Evolutionary conservation across 2,329 filamentous ascomycete genomes (phyloP).

Genomic region (Alternaria rosae): DNA sequence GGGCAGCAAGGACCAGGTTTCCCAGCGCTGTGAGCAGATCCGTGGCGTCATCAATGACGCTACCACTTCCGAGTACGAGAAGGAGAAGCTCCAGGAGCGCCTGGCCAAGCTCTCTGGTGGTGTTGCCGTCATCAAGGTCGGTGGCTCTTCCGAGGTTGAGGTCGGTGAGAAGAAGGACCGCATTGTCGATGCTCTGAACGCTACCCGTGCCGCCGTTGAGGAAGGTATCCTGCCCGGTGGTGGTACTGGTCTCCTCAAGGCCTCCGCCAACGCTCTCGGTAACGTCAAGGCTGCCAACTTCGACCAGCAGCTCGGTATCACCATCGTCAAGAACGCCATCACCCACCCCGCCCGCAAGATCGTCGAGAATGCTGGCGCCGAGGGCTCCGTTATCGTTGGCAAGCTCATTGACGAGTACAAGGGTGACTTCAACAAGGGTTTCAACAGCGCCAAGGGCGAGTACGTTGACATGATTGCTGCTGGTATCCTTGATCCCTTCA

Average conservation of each 20-base stretch:
- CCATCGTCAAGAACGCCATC: conserved; percentile 97
- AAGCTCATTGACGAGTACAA: conserved; percentile 96
- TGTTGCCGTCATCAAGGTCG: conserved; percentile 99
- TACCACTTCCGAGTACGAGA: conserved; percentile 97
- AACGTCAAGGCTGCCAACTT: conserved; percentile 92
- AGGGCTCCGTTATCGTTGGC: conserved; percentile 95
- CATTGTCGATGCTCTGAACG: conserved; percentile 97
- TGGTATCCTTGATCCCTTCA: conserved; percentile 98
- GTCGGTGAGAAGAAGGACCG: conserved; percentile 99
- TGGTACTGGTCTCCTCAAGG: conserved; percentile 98
- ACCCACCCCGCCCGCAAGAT: conserved; percentile 93
- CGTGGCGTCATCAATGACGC: conserved; percentile 95
- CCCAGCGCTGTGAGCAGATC: conserved; percentile 98
- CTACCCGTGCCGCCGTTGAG: conserved; percentile 96
- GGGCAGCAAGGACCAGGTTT: conserved; percentile 90
- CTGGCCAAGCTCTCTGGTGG: conserved; percentile 98
- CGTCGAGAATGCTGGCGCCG: conserved; percentile 95
- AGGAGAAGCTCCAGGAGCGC: conserved; percentile 99
- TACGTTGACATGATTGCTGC: conserved; percentile 98
- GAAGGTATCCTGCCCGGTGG: conserved; percentile 98
- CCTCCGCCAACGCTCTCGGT: conserved; percentile 84
- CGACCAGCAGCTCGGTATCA: conserved; percentile 98
- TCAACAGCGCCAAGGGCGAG: conserved; percentile 94
- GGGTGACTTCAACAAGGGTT: conserved; percentile 96
- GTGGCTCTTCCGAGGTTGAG: conserved; percentile 96